phyloP scores from a whole-genome alignment of 2,329 filamentous ascomycete genomes.

The Parasarocladium wereldwijsianum region DNA sequence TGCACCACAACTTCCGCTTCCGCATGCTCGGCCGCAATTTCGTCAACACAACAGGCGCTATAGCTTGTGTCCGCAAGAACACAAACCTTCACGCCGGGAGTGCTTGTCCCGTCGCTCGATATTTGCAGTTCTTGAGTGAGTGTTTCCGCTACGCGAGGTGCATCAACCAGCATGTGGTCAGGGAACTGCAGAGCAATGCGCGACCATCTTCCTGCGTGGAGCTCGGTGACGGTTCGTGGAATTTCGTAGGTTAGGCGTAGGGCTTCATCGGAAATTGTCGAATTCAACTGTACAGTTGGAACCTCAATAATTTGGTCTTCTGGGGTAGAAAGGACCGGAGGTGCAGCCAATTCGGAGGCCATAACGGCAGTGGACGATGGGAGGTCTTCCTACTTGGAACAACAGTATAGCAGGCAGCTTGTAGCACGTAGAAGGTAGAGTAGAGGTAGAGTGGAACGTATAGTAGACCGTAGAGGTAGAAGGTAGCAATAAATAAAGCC shows the following conservation, averaged over 20 bases:
- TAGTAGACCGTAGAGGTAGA: too few relatives aligned
- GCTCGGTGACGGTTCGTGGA: constrained; percentile 60
- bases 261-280: constrained; percentile 45
- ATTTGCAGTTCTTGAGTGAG: constrained; percentile 15
- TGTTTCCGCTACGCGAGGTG: constrained; percentile 60
- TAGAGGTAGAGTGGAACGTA: too few relatives aligned
- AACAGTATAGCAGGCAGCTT: too few relatives aligned
- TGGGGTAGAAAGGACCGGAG: constrained; percentile 50
- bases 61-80: constrained; percentile 94
- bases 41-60: constrained; percentile 92
- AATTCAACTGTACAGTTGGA: constrained; percentile 21
- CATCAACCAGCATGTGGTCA: constrained; percentile 80
- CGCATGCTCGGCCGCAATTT: constrained; percentile 88
- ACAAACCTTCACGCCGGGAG: constrained; percentile 37
- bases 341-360: constrained; percentile 26
- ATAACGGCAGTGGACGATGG: constrained; percentile 15
- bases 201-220: constrained; percentile 55
- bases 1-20: constrained; percentile 85
- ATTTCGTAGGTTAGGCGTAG: constrained; percentile 74
- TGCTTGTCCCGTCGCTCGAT: neutral
- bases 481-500: too few relatives aligned
- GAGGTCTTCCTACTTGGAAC: constrained; percentile 5
- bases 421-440: too few relatives aligned
- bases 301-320: constrained; percentile 44
- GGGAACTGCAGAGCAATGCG: constrained; percentile 90